phyloP scores from a whole-genome alignment of 139 green algal species.

The Chlamydomonas sphaeroides region DNA sequence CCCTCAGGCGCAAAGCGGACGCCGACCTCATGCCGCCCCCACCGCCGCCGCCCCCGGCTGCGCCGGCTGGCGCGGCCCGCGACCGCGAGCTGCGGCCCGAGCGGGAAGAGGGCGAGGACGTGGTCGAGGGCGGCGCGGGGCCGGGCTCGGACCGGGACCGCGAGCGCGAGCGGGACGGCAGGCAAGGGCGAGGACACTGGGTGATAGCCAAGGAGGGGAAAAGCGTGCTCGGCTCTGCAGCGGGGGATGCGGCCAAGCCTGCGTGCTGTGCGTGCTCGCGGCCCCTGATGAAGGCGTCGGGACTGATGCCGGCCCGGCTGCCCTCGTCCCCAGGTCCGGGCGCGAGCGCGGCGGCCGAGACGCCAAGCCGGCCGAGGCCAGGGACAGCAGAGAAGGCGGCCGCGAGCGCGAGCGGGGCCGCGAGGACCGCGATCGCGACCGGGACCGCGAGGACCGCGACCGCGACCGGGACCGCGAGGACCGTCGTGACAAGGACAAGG shows the following conservation, averaged over 20 bases:
- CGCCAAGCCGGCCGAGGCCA: no score
- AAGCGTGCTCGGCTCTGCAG: no score
- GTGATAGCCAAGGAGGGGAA: no score
- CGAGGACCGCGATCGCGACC: background rate
- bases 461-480: background rate
- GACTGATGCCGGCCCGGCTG: background rate
- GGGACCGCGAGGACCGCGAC: constrained; percentile 8
- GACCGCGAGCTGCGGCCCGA: background rate
- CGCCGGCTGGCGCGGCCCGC: background rate
- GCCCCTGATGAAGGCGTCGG: background rate
- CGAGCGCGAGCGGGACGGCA: no score
- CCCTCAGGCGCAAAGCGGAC: constrained; percentile 29
- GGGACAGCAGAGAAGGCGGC: no score
- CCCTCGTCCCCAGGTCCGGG: background rate
- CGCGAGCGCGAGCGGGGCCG: no score
- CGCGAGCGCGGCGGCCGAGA: no score
- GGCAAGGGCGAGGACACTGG: no score
- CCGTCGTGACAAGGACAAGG: constrained; percentile 19
- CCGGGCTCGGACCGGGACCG: no score
- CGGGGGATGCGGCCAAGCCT: no score
- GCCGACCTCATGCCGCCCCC: constrained; percentile 28
- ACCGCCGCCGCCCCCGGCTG: background rate
- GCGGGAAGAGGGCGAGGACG: background rate
- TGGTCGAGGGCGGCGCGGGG: background rate
- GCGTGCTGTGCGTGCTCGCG: background rate